These are phyloP conservation scores for Aspergillus ochraceoroseus DNA, from an alignment of 2,329 filamentous ascomycete species.

Conservation along the genomic window DNA sequence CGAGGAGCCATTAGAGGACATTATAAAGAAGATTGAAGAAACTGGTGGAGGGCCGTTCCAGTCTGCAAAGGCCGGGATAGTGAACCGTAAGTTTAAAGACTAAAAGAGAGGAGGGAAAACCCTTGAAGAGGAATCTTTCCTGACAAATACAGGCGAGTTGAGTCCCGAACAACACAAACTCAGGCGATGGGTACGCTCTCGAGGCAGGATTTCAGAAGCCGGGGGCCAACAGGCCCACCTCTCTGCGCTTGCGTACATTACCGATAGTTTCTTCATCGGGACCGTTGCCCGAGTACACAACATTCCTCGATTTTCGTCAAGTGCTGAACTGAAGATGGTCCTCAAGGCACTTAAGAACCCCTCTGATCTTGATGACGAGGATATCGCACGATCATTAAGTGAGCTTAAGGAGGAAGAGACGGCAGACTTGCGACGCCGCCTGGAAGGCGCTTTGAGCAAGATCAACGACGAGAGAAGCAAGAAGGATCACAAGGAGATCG, in stretches of 20 bases:
- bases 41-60: slow-evolving; percentile 52
- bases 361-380: slow-evolving; percentile 41
- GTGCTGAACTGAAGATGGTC: slow-evolving; percentile 40
- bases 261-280: slow-evolving; percentile 87
- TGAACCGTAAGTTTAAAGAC: slow-evolving; percentile 53
- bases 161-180: slow-evolving; percentile 62
- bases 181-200: slow-evolving; percentile 49
- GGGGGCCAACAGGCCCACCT: slow-evolving; percentile 78
- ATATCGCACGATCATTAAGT: slow-evolving; percentile 38
- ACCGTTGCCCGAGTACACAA: slow-evolving; percentile 77
- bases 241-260: slow-evolving; percentile 86
- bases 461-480: slow-evolving; percentile 24
- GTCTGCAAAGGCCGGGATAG: slow-evolving; percentile 52
- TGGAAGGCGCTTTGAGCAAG: slow-evolving; percentile 34
- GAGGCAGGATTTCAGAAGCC: slow-evolving; percentile 64
- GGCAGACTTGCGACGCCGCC: slow-evolving; percentile 34
- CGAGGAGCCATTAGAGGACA: slow-evolving; percentile 27
- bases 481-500: slow-evolving; percentile 36
- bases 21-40: slow-evolving; percentile 25
- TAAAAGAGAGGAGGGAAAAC: no score
- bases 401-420: slow-evolving; percentile 43
- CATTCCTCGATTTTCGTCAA: slow-evolving; percentile 66
- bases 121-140: no score
- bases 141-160: slow-evolving; percentile 20
- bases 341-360: slow-evolving; percentile 42